Conservation (phyloP, 1,139 yeast genomes). For the Yarrowia galli region DNA sequence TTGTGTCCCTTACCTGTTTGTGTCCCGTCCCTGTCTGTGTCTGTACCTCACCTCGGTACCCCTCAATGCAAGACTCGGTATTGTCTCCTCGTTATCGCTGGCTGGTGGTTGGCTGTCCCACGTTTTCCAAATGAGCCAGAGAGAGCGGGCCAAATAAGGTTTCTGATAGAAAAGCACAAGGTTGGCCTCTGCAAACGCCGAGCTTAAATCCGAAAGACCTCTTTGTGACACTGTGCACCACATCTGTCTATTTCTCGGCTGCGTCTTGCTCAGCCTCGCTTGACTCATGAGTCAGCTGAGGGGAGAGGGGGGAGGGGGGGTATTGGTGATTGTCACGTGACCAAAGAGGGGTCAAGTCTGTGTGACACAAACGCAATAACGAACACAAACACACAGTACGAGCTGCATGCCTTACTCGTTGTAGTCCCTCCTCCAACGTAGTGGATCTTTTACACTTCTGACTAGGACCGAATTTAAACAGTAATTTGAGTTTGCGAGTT, state of each 20-base stretch:
- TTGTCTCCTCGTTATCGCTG: constrained; percentile 1
- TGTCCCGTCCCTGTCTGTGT: too few species aligned
- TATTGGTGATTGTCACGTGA: neutral
- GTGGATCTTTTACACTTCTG: neutral
- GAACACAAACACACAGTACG: neutral
- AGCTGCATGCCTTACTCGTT: too few species aligned
- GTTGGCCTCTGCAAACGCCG: neutral
- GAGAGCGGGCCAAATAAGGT: neutral
- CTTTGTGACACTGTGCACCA: neutral
- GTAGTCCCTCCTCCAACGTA: neutral
- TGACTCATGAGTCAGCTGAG: constrained; percentile 7
- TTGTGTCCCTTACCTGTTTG: too few species aligned
- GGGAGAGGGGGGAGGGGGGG: neutral
- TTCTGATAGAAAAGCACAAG: neutral
- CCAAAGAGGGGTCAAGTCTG: too few species aligned
- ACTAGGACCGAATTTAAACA: constrained; percentile 8
- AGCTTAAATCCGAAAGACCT: neutral
- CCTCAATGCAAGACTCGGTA: too few species aligned
- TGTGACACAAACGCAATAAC: too few species aligned
- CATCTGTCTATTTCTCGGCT: constrained; percentile 25
- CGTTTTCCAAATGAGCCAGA: neutral
- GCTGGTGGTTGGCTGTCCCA: neutral
- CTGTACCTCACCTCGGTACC: too few species aligned
- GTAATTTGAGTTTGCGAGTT: constrained; percentile 5
- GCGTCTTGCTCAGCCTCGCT: constrained; percentile 33